Evolutionary conservation across 768 basidiomycete genomes (phyloP), one percentile per base, ranked within the genome.

Genomic region (Candolleomyces efflorescens): DNA sequence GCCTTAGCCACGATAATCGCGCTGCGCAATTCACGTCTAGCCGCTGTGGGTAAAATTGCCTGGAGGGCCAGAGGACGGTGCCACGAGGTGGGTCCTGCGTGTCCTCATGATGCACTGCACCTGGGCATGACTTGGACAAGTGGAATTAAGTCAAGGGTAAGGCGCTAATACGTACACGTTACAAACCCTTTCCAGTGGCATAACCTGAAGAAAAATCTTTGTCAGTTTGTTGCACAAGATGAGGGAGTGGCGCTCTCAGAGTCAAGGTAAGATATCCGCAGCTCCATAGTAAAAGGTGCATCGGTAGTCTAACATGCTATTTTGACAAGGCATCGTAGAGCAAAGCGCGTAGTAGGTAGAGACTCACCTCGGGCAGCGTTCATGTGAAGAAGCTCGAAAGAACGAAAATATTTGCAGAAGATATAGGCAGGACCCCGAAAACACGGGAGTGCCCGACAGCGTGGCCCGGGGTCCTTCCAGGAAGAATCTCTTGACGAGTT

Each of bases 271-370:
- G 46, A 60, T 74, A 57, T 79, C 77, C 75, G 65, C 78, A 75
- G 64, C 68, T 72, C 70, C 62, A n/a, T n/a, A n/a, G n/a, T 27
- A 63, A 57, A 63, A 61, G 71, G 70, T 65, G 70, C 67, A 67
- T 79, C 67, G 75, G 77, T 72, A 79, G 78, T 78, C 77, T 79
- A 80, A 79, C 78, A 79, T 79, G 78, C 77, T 70, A 65, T 47
- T 75, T n/a, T 72, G 73, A 75, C 71, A 69, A 58, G 56, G 56
- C 77, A 79, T 78, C 75, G 70, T 70, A 37, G 38, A 24, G 57
- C 56, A 24, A 54, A 48, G 58, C 39, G 36, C 3, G 52, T 22
- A 53, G 41, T 55, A 58, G 52, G 56, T 26, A 38, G 18, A 53
- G 39, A 64, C 64, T 66, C 62, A 70, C 67, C 57, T 49, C 22